A percentile compares a stretch with the other conserved stretches of the same genome.
Evolutionary conservation across 2,329 filamentous ascomycete genomes (phyloP).

Genomic region (Lasiodiplodia gonubiensis): DNA sequence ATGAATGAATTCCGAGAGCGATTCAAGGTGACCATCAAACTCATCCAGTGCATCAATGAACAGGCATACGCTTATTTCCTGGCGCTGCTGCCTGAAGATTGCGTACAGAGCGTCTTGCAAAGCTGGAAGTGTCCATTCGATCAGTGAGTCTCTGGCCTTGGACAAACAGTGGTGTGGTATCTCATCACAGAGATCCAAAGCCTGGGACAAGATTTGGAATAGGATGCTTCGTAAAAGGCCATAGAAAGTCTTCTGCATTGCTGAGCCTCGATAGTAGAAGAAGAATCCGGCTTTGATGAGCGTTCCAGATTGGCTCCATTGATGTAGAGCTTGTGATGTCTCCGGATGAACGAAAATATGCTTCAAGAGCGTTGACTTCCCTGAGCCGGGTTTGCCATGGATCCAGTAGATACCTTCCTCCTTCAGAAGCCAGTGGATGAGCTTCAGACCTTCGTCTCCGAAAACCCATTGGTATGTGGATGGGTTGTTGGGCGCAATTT

Average conservation of each 20-base stretch:
- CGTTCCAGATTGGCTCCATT: conserved; percentile 42
- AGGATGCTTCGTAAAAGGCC: conserved; percentile 49
- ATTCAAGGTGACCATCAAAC: conserved; percentile 1
- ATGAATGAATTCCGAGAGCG: neutral
- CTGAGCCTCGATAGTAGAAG: conserved; percentile 51
- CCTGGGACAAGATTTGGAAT: conserved; percentile 38
- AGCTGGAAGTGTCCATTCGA: neutral
- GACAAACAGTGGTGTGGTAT: neutral
- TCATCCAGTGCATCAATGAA: conserved; percentile 25
- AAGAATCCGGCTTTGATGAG: conserved; percentile 47
- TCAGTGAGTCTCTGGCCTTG: neutral
- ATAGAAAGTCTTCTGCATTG: conserved; percentile 49
- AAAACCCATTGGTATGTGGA: conserved; percentile 8
- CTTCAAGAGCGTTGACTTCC: conserved; percentile 55
- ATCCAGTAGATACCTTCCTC: conserved; percentile 38
- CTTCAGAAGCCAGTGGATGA: neutral
- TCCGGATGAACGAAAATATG: conserved; percentile 27
- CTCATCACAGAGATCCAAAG: neutral
- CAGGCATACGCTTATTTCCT: neutral
- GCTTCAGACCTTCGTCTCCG: neutral
- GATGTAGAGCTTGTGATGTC: conserved; percentile 37
- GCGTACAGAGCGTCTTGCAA: neutral
- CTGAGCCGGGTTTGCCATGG: conserved; percentile 54
- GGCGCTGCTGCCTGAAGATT: neutral
- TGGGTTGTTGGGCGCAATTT: neutral